Percentiles rank a stretch among this genome's conserved stretches.
Conservation (phyloP, 257 asterid species). For the Solanum medicagineum region DNA sequence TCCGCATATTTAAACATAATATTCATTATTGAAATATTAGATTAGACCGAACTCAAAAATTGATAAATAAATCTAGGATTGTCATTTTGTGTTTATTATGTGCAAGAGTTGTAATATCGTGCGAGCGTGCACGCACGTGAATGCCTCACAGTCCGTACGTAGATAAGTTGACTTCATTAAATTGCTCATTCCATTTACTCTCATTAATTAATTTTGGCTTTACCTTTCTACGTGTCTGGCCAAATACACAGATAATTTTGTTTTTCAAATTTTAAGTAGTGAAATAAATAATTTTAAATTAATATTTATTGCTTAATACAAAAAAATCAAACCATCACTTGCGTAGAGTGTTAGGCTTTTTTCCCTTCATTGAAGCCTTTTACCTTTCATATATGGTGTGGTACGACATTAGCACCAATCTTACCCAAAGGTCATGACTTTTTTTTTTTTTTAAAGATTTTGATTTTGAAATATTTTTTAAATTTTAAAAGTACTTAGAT, state of each 20-base stretch:
- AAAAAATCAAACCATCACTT: not conserved
- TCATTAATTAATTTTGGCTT: not conserved
- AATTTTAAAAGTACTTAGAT: no score
- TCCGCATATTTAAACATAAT: rapidly evolving
- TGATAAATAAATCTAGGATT: not conserved
- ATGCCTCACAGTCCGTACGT: constrained; percentile 3
- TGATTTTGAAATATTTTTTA: no score
- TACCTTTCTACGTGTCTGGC: not conserved
- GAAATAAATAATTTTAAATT: not conserved
- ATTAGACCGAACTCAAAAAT: not conserved
- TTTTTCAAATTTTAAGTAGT: not conserved
- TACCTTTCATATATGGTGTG: no score
- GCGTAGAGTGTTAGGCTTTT: not conserved
- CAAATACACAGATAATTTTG: not conserved
- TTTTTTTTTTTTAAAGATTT: no score
- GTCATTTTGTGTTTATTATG: not conserved
- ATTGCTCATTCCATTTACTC: not conserved
- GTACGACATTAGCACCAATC: not conserved
- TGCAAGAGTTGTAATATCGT: not conserved
- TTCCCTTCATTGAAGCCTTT: not conserved
- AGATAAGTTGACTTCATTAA: constrained; percentile 34
- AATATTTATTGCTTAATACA: not conserved
- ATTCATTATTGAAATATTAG: not conserved
- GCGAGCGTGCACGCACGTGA: constrained; percentile 23
- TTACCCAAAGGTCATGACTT: not conserved